These are phyloP conservation scores for Candida chilensis DNA, from an alignment of 805 yeast species.

Conservation along the genomic window DNA sequence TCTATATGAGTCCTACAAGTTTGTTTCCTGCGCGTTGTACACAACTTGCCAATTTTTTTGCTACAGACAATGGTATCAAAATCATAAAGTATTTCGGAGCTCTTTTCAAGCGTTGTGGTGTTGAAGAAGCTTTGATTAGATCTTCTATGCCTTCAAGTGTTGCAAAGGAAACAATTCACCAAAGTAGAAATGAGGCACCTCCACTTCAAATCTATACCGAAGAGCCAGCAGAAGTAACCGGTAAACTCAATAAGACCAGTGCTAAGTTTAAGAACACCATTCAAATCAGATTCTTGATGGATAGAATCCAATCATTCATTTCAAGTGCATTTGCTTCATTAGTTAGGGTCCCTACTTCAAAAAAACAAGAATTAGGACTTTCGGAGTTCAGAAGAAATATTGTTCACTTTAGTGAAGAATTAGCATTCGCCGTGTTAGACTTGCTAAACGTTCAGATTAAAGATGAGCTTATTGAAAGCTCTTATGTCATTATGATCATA, in stretches of 20 bases:
- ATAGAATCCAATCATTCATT: constrained; percentile 36
- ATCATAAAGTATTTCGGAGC: constrained; percentile 30
- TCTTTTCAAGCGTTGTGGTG: constrained; percentile 38
- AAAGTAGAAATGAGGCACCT: constrained; percentile 19
- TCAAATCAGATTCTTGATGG: constrained; percentile 42
- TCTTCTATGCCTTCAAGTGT: constrained; percentile 35
- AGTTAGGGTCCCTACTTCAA: constrained; percentile 33
- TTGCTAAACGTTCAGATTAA: constrained; percentile 7
- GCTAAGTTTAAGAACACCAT: constrained; percentile 57
- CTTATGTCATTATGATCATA: constrained; percentile 11
- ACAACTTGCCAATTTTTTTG: constrained; percentile 29
- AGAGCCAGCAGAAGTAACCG: constrained; percentile 24
- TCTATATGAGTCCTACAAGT: constrained; percentile 44
- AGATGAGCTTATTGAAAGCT: constrained; percentile 10
- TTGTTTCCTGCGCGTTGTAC: constrained; percentile 35
- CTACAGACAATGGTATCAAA: constrained; percentile 27
- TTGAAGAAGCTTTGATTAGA: constrained; percentile 52
- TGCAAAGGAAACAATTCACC: constrained; percentile 32
- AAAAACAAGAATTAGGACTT: constrained; percentile 32
- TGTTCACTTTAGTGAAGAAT: constrained; percentile 27
- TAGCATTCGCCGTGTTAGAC: constrained; percentile 8
- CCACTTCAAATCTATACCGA: constrained; percentile 33
- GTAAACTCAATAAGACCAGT: constrained; percentile 33
- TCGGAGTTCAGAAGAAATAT: constrained; percentile 26
- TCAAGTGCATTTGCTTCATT: constrained; percentile 32